A percentile compares a stretch with the other conserved stretches of the same genome.
These are phyloP conservation scores for Fragaria iinumae DNA, from an alignment of 306 rosid genomes.

Conservation along the genomic window DNA sequence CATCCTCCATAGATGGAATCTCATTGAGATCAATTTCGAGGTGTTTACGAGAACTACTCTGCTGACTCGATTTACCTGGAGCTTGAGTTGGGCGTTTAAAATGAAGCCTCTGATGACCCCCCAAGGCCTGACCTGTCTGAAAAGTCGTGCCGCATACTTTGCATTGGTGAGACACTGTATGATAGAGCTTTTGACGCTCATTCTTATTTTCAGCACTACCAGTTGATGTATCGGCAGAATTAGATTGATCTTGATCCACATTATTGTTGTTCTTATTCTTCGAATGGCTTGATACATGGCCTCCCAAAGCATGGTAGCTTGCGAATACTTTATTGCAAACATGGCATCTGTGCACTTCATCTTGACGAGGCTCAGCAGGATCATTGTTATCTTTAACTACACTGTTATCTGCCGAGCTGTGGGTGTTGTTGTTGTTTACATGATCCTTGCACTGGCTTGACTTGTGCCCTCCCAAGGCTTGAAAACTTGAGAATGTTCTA, in stretches of 20 bases:
- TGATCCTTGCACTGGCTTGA: conserved; percentile 28
- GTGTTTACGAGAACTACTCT: not conserved
- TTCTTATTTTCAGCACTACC: not conserved
- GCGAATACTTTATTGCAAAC: conserved; percentile 30
- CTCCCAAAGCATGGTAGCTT: conserved; percentile 43
- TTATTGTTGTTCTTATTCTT: conserved; percentile 14
- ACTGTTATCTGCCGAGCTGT: not conserved
- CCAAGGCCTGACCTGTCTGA: conserved; percentile 25
- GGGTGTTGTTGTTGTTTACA: not conserved
- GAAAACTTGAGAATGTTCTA: conserved; percentile 27
- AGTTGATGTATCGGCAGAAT: not conserved
- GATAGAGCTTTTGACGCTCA: not conserved
- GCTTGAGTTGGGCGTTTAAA: not conserved
- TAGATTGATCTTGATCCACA: not conserved
- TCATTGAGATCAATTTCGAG: conserved; percentile 45
- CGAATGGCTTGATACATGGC: conserved; percentile 37
- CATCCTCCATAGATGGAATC: conserved; percentile 32
- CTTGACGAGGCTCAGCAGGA: not conserved
- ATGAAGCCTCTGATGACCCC: conserved; percentile 31
- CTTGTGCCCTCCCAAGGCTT: conserved; percentile 52
- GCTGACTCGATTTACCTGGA: not conserved
- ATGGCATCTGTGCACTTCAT: conserved; percentile 15
- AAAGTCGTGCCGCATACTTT: conserved; percentile 1
- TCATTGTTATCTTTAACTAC: not conserved
- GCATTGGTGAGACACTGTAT: conserved; percentile 6